phyloP scores from a whole-genome alignment of 2,329 filamentous ascomycete species.

The Monilinia fructigena region DNA sequence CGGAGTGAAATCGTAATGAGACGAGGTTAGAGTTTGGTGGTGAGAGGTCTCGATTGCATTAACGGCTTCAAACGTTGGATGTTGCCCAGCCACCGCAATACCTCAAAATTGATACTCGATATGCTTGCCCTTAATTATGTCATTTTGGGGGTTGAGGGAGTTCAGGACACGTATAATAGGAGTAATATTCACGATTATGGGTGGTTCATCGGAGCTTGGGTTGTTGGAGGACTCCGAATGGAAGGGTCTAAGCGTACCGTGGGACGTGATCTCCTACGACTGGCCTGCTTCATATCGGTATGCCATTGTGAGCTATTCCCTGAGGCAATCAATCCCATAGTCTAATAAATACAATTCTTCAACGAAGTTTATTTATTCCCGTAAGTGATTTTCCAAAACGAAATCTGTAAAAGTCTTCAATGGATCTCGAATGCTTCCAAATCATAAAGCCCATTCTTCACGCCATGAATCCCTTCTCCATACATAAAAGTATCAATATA shows the following conservation, averaged over 20 bases:
- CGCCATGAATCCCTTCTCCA: slow-evolving; percentile 32
- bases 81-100: slow-evolving; percentile 7
- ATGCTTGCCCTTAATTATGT: neutral
- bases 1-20: neutral
- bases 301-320: neutral
- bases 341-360: neutral
- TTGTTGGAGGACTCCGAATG: neutral
- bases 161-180: neutral
- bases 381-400: neutral
- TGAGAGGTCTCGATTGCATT: slow-evolving; percentile 3
- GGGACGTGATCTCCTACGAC: neutral
- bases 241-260: neutral
- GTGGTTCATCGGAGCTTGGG: slow-evolving; percentile 1
- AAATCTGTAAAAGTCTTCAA: slow-evolving; percentile 21
- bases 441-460: slow-evolving; percentile 22
- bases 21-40: neutral
- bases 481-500: slow-evolving; percentile 37
- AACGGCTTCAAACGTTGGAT: neutral
- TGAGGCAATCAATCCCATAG: neutral
- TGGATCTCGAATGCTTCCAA: slow-evolving; percentile 31
- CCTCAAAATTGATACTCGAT: neutral
- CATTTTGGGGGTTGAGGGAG: neutral
- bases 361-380: neutral
- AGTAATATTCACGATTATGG: neutral
- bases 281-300: neutral